A percentile compares a stretch with the other conserved stretches of the same genome.
phyloP scores from a whole-genome alignment of 2,329 filamentous ascomycete genomes.

The Chaetomiaceae sp. region DNA sequence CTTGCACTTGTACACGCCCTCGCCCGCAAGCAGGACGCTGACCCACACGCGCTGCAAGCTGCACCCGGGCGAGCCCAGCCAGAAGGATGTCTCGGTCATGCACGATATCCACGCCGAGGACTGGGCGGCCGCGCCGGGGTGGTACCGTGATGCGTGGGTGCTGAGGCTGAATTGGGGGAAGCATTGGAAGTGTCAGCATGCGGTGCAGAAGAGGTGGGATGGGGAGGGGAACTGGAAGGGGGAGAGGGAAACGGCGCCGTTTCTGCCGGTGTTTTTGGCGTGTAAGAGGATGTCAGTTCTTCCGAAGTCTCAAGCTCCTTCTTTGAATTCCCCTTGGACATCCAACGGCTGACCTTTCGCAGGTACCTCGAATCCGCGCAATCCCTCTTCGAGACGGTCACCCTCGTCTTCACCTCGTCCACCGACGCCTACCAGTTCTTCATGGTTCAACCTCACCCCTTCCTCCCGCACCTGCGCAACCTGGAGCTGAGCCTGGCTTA shows the following conservation, averaged over 20 bases:
- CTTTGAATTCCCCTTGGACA: not conserved
- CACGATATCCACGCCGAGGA: not conserved
- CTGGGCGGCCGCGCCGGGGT: slow-evolving; percentile 9
- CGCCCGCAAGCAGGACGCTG: not conserved
- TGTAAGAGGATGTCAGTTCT: slow-evolving; percentile 26
- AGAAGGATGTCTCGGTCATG: slow-evolving; percentile 2
- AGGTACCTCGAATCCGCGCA: slow-evolving; percentile 26
- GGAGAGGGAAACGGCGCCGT: slow-evolving; percentile 8
- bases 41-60: slow-evolving; percentile 7
- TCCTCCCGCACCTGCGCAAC: slow-evolving; percentile 15
- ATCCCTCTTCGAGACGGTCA: slow-evolving; percentile 25
- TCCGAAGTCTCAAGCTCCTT: not conserved
- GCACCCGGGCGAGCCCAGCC: not conserved
- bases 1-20: slow-evolving; percentile 20
- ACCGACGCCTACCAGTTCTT: slow-evolving; percentile 27
- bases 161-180: slow-evolving; percentile 24
- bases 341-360: not conserved
- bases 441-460: slow-evolving; percentile 13
- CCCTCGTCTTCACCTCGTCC: slow-evolving; percentile 27
- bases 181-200: slow-evolving; percentile 28
- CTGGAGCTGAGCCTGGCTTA: slow-evolving; percentile 25
- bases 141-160: slow-evolving; percentile 27
- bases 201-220: slow-evolving; percentile 23
- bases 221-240: not conserved
- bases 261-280: slow-evolving; percentile 24